Evolutionary conservation across 1,284 basidiomycete genomes (phyloP).

Genomic region (Agaricales sp.): DNA sequence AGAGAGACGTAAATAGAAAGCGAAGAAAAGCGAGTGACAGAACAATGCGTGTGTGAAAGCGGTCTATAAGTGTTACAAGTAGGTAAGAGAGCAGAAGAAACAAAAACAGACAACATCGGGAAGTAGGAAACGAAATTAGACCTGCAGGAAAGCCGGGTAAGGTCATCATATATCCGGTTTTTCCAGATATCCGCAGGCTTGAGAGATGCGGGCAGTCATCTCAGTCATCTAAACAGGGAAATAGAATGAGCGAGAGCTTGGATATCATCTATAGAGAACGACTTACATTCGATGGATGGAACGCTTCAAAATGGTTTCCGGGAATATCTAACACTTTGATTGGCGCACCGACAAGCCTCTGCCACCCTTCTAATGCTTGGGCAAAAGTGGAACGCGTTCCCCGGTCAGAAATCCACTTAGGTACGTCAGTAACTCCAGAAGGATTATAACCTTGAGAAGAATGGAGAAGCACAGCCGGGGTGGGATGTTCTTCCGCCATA

Average conservation of each 20-base stretch:
- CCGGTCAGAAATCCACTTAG: slow-evolving; percentile 39
- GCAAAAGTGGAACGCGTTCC: slow-evolving; percentile 14
- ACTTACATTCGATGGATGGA: slow-evolving; percentile 43
- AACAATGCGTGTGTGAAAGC: too few relatives aligned
- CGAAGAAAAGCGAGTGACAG: too few relatives aligned
- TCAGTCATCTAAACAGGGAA: background rate
- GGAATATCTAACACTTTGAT: slow-evolving; percentile 45
- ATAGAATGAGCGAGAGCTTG: background rate
- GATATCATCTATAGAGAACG: background rate
- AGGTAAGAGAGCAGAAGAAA: too few relatives aligned
- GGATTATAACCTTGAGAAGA: slow-evolving; percentile 31
- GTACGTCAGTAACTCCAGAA: slow-evolving; percentile 20
- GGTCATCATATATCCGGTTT: too few relatives aligned
- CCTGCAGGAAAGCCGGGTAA: too few relatives aligned
- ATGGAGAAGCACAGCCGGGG: slow-evolving; percentile 34
- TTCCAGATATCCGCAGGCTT: slow-evolving; percentile 1
- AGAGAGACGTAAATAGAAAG: too few relatives aligned
- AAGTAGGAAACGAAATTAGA: too few relatives aligned
- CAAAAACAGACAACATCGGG: too few relatives aligned
- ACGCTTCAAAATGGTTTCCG: slow-evolving; percentile 57
- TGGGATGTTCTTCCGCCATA: slow-evolving; percentile 4
- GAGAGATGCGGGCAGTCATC: background rate
- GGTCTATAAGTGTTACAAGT: too few relatives aligned
- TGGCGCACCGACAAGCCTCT: slow-evolving; percentile 23
- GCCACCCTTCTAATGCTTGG: slow-evolving; percentile 34